A percentile compares a stretch with the other conserved stretches of the same genome.
These are phyloP conservation scores for Populus hybrid DNA, from an alignment of 441 rosid genomes.

Conservation along the genomic window DNA sequence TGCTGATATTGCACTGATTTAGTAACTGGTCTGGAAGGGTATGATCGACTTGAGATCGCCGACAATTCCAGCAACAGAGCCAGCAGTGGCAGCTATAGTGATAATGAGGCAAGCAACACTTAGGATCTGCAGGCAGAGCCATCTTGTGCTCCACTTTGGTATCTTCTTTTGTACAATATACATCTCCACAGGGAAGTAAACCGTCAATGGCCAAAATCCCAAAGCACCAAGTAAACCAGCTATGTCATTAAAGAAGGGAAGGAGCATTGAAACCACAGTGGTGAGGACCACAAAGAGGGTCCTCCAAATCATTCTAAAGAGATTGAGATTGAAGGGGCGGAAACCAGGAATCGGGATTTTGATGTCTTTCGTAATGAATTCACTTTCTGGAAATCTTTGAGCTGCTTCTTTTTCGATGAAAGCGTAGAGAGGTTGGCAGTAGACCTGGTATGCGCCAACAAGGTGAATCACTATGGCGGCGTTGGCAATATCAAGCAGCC, in stretches of 20 bases:
- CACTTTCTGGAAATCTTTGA: conserved; percentile 37
- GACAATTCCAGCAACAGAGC: conserved; percentile 65
- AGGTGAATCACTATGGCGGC: conserved; percentile 77
- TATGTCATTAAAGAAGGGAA: conserved; percentile 73
- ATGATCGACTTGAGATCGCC: conserved; percentile 56
- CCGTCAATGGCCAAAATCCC: conserved; percentile 54
- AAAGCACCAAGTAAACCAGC: conserved; percentile 74
- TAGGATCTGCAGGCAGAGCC: no score
- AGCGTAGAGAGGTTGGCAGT: conserved; percentile 68
- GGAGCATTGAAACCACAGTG: conserved; percentile 70
- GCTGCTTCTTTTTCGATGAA: conserved; percentile 59
- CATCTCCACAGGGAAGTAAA: conserved; percentile 67
- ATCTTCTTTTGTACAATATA: conserved; percentile 2
- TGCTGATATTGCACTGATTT: neutral
- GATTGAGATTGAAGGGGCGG: conserved; percentile 44
- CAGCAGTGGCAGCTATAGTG: conserved; percentile 63
- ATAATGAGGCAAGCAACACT: conserved; percentile 48
- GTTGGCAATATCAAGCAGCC: conserved; percentile 85
- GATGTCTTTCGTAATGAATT: conserved; percentile 50
- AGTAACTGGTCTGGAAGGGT: conserved; percentile 52
- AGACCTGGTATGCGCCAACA: conserved; percentile 81
- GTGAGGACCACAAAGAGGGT: conserved; percentile 61
- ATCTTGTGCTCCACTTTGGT: no score
- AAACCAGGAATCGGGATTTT: conserved; percentile 44
- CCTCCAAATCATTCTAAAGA: conserved; percentile 73